Evolutionary conservation across 2,329 filamentous ascomycete genomes (phyloP), one percentile per base, ranked within the genome.

Genomic region (Eurotiales sp.): DNA sequence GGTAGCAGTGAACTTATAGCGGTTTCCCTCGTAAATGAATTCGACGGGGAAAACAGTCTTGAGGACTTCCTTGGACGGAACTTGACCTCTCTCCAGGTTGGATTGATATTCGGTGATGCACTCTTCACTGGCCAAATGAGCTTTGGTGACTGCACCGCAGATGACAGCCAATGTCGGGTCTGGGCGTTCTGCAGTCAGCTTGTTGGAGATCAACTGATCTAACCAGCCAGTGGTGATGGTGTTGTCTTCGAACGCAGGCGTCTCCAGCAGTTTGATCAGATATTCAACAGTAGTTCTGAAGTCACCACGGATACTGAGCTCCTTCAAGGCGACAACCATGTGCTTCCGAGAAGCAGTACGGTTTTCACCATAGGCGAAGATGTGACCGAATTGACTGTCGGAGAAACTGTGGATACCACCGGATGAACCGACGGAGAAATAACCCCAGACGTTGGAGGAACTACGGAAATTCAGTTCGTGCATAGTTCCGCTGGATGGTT

Each of bases 341-440:
- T 99, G 95, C 74, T 99, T 99, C 60, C 93, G 80, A 22, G 93
- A 99, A 22, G 93, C 91, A 46, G 90, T 87, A 71, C 93, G 86
- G 77, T 95, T 99, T 80, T 99, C 93, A 55, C 93, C 93, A 63
- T 97, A 99, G 47, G 93, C 95, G 72, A 99, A 99, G 62, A 99
- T 99, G 75, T 99, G 93, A 74, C 93, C 93, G 63, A 99, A 99
- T 68, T 99, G 93, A 66, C 88, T 95, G 77, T 99, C 93, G 7
- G 93, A 97, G 81, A 96, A 99, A 73, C 90, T 96, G 83, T 99
- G 93, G 59, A 99, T 99, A 73, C 91, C 91, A 76, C 91, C 92
- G 51, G 90, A 86, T 8, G 91, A 93, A 77, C 91, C 89, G 71
- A 99, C 93, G 48, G 93, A 99, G 84, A 99, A 99, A 76, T 99